Percentiles rank a stretch among this genome's conserved stretches.
These are phyloP conservation scores for Venturia pyrina DNA, from an alignment of 2,329 filamentous ascomycete species.

Conservation along the genomic window DNA sequence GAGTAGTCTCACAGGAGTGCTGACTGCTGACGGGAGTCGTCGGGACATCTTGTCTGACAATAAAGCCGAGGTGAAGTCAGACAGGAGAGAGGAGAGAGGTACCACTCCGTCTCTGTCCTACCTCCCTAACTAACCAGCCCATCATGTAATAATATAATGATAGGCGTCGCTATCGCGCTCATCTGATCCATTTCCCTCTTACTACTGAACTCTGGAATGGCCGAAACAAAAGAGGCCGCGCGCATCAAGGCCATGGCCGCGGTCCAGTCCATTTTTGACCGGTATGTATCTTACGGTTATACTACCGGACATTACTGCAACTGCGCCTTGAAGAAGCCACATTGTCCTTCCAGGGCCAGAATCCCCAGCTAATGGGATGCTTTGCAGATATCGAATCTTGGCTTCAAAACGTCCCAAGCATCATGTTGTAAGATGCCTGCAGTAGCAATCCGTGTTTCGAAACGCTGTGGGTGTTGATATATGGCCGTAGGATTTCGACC, in stretches of 20 bases:
- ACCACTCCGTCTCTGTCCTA: too few species aligned
- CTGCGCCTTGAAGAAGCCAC: neutral
- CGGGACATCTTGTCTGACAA: neutral
- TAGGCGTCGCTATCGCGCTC: neutral
- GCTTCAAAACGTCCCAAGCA: slow-evolving; percentile 21
- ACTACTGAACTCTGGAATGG: neutral
- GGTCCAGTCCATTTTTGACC: slow-evolving; percentile 27
- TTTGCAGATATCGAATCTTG: slow-evolving; percentile 22
- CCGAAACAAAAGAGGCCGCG: slow-evolving; percentile 14
- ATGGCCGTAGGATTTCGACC: slow-evolving; percentile 25
- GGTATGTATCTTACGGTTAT: slow-evolving; percentile 11
- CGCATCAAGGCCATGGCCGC: slow-evolving; percentile 26
- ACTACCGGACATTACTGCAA: neutral
- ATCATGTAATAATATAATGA: neutral
- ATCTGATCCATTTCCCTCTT: neutral
- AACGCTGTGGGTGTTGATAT: neutral
- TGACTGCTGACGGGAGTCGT: too few species aligned
- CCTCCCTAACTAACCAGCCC: neutral
- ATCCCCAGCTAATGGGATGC: neutral
- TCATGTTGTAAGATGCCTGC: slow-evolving; percentile 21
- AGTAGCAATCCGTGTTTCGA: neutral
- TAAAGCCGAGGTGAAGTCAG: neutral
- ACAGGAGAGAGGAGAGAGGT: neutral
- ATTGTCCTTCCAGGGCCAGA: neutral
- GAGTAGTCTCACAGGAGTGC: neutral